phyloP scores from a whole-genome alignment of 208 protist species.

The Tritrichomonas foetus region DNA sequence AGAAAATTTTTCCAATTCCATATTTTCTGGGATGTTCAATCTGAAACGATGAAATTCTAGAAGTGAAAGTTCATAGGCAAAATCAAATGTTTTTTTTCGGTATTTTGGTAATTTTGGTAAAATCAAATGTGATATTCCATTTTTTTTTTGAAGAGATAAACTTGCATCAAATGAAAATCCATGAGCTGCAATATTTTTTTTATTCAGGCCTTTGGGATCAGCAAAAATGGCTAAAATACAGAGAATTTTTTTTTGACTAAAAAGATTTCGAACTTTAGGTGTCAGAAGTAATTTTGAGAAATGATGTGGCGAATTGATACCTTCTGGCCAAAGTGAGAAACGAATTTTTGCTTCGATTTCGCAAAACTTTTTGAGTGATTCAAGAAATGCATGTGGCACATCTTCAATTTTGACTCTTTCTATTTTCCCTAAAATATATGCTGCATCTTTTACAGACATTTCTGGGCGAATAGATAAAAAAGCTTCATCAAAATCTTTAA shows the following conservation, averaged over 20 bases:
- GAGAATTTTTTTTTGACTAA: background rate
- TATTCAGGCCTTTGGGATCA: background rate
- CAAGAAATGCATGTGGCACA: background rate
- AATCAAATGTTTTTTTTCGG: background rate
- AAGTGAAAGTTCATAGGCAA: background rate
- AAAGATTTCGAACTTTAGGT: background rate
- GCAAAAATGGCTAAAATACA: background rate
- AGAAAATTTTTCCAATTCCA: too few relatives aligned
- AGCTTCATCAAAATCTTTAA: too few relatives aligned
- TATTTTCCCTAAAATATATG: background rate
- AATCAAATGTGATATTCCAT: background rate
- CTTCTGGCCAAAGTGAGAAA: background rate
- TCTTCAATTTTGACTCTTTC: background rate
- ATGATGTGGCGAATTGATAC: constrained; percentile 5
- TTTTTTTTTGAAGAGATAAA: background rate
- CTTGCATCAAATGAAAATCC: constrained; percentile 9
- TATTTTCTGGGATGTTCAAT: background rate
- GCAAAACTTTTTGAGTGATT: background rate
- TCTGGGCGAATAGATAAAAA: too few relatives aligned
- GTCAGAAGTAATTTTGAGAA: background rate
- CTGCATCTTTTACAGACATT: background rate
- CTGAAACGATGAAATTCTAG: background rate
- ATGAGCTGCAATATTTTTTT: background rate
- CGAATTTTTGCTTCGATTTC: background rate
- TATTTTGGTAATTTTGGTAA: background rate